Conservation (phyloP, 306 rosid genomes). For the Gastrolobium villosum region DNA sequence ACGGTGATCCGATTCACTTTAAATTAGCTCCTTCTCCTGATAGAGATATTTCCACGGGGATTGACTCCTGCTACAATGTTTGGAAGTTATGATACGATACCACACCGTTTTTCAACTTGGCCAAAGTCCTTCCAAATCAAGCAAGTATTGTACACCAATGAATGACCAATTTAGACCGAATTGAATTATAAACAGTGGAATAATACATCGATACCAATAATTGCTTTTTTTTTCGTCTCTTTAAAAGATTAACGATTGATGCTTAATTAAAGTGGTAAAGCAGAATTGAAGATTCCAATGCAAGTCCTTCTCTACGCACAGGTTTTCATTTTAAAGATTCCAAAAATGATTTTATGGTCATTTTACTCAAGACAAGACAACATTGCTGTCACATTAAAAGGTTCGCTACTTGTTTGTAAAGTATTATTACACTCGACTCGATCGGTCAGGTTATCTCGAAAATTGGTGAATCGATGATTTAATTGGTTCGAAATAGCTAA, state of each 20-base stretch:
- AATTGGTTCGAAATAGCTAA: too few relatives aligned
- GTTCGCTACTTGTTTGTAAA: neutral
- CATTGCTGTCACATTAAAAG: neutral
- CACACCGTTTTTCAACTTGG: neutral
- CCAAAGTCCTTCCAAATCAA: neutral
- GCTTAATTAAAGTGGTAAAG: constrained; percentile 43
- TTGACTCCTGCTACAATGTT: constrained; percentile 10
- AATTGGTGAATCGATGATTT: too few relatives aligned
- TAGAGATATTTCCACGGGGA: neutral
- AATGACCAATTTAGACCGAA: constrained; percentile 14
- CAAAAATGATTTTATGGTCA: constrained; percentile 25
- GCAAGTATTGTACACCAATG: neutral
- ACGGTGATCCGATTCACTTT: too few relatives aligned
- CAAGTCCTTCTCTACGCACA: neutral
- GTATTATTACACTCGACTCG: too few relatives aligned
- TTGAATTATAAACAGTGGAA: neutral
- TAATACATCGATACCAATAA: constrained; percentile 9
- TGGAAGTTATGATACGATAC: neutral
- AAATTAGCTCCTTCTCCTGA: too few relatives aligned
- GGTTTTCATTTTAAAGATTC: constrained; percentile 44
- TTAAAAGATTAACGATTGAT: neutral
- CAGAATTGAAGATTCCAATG: constrained; percentile 34
- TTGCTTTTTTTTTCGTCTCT: neutral
- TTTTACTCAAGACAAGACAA: constrained; percentile 33
- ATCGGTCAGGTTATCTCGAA: too few relatives aligned